A percentile compares a stretch with the other conserved stretches of the same genome.
phyloP scores from a whole-genome alignment of 2,329 filamentous ascomycete species.

The Diaporthe humulicola region DNA sequence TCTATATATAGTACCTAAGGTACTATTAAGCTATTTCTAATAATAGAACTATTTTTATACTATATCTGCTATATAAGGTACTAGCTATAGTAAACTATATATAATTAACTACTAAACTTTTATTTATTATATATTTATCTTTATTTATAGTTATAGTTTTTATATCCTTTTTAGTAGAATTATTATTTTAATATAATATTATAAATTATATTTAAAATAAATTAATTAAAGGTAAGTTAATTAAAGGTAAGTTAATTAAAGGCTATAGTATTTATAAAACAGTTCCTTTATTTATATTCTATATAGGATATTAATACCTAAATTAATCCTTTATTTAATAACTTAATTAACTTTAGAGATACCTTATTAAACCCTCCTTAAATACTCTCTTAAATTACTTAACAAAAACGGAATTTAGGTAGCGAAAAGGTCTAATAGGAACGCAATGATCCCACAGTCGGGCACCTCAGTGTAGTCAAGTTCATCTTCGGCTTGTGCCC shows the following conservation, averaged over 20 bases:
- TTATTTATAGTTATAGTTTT: not conserved
- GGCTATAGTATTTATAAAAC: not conserved
- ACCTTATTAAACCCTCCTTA: no score
- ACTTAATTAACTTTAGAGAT: no score
- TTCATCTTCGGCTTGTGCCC: not conserved
- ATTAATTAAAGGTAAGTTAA: no score
- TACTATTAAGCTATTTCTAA: not conserved
- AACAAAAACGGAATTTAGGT: no score
- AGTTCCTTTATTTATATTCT: not conserved
- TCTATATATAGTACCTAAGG: not conserved
- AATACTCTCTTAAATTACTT: no score
- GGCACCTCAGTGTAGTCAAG: not conserved
- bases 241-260: not conserved
- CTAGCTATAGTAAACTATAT: not conserved
- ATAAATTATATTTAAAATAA: not conserved
- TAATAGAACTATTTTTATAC: not conserved
- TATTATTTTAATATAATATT: not conserved
- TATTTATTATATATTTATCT: not conserved
- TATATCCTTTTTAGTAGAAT: not conserved
- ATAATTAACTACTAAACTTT: not conserved
- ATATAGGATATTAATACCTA: not conserved
- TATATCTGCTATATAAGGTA: not conserved
- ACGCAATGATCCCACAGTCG: not conserved
- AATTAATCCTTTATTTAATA: not conserved
- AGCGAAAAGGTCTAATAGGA: no score